Conservation (phyloP, 768 basidiomycete genomes). For the Glaciozyma martinii region DNA sequence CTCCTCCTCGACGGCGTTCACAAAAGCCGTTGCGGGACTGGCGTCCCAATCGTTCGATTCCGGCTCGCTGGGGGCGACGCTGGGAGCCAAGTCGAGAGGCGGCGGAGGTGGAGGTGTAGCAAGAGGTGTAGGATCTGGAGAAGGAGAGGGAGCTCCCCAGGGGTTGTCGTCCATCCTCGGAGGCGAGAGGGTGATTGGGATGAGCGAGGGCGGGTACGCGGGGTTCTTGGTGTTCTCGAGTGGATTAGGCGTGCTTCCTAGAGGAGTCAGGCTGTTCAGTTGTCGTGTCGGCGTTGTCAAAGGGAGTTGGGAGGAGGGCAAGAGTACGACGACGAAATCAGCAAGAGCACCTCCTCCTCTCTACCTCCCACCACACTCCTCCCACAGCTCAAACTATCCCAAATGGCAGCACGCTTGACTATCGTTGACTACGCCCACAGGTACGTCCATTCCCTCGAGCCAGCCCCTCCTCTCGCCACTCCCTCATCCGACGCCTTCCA, state of each 20-base stretch:
- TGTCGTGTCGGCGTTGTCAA: too few relatives aligned
- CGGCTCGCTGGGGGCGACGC: slow-evolving; percentile 7
- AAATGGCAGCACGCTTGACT: neutral
- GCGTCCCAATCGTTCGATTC: slow-evolving; percentile 1
- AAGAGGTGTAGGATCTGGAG: neutral
- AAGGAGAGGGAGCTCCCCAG: slow-evolving; percentile 12
- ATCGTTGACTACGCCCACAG: neutral
- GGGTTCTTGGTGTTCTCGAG: too few relatives aligned
- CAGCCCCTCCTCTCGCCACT: neutral
- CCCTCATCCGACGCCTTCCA: neutral
- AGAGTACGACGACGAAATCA: too few relatives aligned
- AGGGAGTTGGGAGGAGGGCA: too few relatives aligned
- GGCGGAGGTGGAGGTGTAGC: neutral
- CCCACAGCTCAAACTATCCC: too few relatives aligned
- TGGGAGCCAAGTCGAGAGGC: neutral
- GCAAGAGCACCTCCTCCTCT: too few relatives aligned
- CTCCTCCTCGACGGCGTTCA: neutral
- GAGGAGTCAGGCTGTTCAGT: too few relatives aligned
- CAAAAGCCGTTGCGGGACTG: neutral
- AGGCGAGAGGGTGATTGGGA: too few relatives aligned
- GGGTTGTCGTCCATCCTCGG: slow-evolving; percentile 24
- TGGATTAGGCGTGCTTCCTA: too few relatives aligned
- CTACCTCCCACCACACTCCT: too few relatives aligned
- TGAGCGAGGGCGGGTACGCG: too few relatives aligned
- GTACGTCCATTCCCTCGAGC: neutral